Conservation (phyloP, 2,329 filamentous ascomycete species). For the Alternaria triticimaculans region DNA sequence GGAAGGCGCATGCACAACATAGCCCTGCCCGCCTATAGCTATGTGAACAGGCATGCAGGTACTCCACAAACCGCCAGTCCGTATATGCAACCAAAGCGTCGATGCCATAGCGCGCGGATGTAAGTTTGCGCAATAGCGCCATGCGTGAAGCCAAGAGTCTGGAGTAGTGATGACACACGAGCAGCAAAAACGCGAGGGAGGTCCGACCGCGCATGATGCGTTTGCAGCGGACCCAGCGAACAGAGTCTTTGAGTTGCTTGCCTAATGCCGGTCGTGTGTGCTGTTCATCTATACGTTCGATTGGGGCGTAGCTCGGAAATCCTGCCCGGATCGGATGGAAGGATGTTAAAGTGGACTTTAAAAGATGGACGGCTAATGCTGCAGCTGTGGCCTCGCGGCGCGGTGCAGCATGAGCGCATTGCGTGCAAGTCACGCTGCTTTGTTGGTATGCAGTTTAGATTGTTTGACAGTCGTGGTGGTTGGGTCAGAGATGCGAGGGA, state of each 20-base stretch:
- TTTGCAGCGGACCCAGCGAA: not conserved
- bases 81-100: not conserved
- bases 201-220: slow-evolving; percentile 5
- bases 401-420: slow-evolving; percentile 7
- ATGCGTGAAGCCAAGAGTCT: not conserved
- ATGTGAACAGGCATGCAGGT: slow-evolving; percentile 1
- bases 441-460: slow-evolving; percentile 8
- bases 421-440: slow-evolving; percentile 9
- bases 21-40: not conserved
- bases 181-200: not conserved
- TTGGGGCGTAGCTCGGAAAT: slow-evolving; percentile 11
- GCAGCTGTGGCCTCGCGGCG: not conserved
- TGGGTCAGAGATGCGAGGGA: not conserved
- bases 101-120: not conserved
- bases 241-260: not conserved
- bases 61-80: not conserved
- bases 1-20: not conserved
- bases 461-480: slow-evolving; percentile 1
- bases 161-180: not conserved
- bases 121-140: slow-evolving; percentile 5
- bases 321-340: slow-evolving; percentile 12
- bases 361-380: slow-evolving; percentile 12
- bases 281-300: not conserved
- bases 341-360: slow-evolving; percentile 1
- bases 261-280: not conserved